A percentile compares a stretch with the other conserved stretches of the same genome.
Evolutionary conservation across 805 yeast genomes (phyloP).

Genomic region (Pichia thaimueangensis): DNA sequence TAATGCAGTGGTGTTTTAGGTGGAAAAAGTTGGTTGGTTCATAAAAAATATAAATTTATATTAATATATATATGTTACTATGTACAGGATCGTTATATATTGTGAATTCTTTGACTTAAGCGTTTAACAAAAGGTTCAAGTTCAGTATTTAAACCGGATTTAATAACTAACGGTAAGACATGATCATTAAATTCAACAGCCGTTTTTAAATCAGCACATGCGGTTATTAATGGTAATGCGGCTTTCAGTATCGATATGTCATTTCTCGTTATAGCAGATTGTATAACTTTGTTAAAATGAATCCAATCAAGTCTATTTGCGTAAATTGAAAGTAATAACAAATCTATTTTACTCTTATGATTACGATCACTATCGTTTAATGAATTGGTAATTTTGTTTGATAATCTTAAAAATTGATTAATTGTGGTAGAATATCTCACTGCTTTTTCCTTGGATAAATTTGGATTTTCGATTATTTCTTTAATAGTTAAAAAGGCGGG

Average conservation of each 20-base stretch:
- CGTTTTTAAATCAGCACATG: constrained; percentile 10
- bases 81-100: background rate
- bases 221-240: constrained; percentile 12
- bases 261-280: constrained; percentile 12
- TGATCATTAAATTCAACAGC: constrained; percentile 9
- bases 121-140: constrained; percentile 3
- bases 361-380: background rate
- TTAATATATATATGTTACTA: background rate
- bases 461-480: constrained; percentile 3
- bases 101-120: background rate
- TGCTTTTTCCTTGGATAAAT: background rate
- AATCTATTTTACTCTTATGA: constrained; percentile 8
- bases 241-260: constrained; percentile 12
- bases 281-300: constrained; percentile 10
- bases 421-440: constrained; percentile 11
- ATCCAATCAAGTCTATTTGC: constrained; percentile 16
- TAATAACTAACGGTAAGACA: constrained; percentile 14
- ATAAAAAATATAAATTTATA: background rate
- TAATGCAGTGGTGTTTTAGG: constrained; percentile 13
- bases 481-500: constrained; percentile 17
- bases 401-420: constrained; percentile 1
- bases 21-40: constrained; percentile 15
- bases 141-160: constrained; percentile 3
- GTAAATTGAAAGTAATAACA: constrained; percentile 14
- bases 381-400: constrained; percentile 2